These are phyloP conservation scores for Cercis canadensis DNA, from an alignment of 306 rosid genomes.

Conservation along the genomic window DNA sequence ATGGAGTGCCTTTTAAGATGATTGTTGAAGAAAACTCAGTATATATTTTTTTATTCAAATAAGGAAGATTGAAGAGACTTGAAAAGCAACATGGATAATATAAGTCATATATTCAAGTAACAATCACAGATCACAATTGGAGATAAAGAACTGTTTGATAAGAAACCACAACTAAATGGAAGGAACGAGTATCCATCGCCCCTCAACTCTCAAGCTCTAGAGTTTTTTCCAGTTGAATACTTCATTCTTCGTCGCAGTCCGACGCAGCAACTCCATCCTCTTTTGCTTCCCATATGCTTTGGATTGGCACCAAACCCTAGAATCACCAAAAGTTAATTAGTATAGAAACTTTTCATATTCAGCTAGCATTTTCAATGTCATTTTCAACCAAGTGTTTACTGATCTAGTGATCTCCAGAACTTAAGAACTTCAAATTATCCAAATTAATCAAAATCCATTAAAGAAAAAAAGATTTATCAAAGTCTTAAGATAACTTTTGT, in stretches of 20 bases:
- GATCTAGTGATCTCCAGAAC: no score
- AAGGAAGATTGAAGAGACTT: neutral
- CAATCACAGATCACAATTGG: conserved; percentile 19
- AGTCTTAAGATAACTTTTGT: no score
- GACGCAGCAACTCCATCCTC: conserved; percentile 15
- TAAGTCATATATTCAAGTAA: no score
- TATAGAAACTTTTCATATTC: neutral
- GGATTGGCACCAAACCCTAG: conserved; percentile 41
- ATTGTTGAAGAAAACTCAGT: neutral
- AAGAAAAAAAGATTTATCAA: no score
- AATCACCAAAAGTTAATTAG: conserved; percentile 5
- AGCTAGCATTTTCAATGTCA: no score
- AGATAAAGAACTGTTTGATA: conserved; percentile 11
- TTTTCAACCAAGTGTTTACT: no score
- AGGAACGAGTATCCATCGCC: neutral
- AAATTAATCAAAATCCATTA: no score
- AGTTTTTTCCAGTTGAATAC: neutral
- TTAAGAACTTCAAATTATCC: no score
- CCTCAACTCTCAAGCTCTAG: neutral
- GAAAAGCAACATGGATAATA: neutral
- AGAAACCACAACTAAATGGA: neutral
- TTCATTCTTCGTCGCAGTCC: conserved; percentile 29
- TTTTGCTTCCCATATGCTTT: neutral
- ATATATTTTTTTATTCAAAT: no score
- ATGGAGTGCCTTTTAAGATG: conserved; percentile 24